Base-by-base conservation (phyloP, 129 eudicot species). In the Lactuca saligna region DNA sequence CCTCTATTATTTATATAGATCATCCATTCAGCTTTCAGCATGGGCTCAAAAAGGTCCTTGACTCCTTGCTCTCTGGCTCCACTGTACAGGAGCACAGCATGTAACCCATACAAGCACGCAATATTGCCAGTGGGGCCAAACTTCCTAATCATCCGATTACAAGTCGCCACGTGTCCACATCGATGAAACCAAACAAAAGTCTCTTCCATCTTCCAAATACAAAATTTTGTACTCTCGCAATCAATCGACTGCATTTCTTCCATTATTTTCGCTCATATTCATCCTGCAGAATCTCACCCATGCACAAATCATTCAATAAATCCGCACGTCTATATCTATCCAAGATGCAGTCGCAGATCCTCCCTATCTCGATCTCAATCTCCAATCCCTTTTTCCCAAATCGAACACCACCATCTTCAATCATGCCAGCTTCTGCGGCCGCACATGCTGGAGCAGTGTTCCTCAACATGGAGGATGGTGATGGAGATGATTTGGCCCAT, bases 361-460 rank as follows among this genome's bases (percentile, higher is more conserved):
- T 85, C 4, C 96, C 96, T 3, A 46, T 89, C 32, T 60, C 91
- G 0, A 81, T 77, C 54, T 60, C 91, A 0, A 81, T 77, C 54
- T 80, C 88, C 48, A 58, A 73, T 8, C 68, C 84, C n/a, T 56
- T 60, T 15, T 49, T 75, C 35, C 61, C 68, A 13, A 57, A 57
- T 57, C 79, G 34, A 39, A 3, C 85, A 33, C 63, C 94, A 3
- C 72, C 85, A 0, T 76, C 85, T 17, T 31, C 73, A 11, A 51
- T 41, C 15, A 66, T 71, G 65, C 83, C 82, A 16, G 44, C 61
- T 32, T n/a, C 81, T 25, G 63, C 82, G n/a, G 61, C 80, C 2
- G 37, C 83, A 13, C 78, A 88, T 5, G 80, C 95, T 12, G 69
- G 76, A 8, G 37, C 88, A 13, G 60, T 83, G 61, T 67, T 83